phyloP scores from a whole-genome alignment of 2,329 filamentous ascomycete species.

The Alternaria postmessia region DNA sequence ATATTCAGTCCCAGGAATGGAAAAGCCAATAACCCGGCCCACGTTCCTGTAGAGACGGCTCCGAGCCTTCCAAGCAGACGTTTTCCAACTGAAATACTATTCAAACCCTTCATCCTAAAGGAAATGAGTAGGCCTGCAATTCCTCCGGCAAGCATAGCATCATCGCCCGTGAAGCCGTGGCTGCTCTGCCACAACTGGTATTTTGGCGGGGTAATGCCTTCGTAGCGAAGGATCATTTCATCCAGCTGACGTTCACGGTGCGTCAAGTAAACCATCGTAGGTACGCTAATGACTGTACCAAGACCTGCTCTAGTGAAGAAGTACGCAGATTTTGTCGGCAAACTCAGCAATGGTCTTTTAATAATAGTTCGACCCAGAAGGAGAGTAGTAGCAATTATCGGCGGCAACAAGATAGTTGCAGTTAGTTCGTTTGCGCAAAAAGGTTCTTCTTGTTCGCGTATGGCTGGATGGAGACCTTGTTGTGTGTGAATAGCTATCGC shows the following conservation, averaged over 20 bases:
- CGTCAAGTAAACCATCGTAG: neutral
- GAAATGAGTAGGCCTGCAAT: neutral
- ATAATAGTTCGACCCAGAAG: neutral
- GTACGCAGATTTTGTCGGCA: neutral
- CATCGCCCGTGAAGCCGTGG: neutral
- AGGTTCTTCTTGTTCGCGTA: neutral
- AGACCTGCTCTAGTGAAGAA: neutral
- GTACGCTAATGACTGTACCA: neutral
- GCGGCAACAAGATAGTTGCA: neutral
- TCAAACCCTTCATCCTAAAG: neutral
- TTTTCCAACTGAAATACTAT: neutral
- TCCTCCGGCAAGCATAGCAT: neutral
- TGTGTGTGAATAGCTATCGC: neutral
- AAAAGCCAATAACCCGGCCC: neutral
- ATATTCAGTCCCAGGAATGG: neutral
- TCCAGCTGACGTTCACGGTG: neutral
- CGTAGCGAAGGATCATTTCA: conserved; percentile 1
- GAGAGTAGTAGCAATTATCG: neutral
- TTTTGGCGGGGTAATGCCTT: neutral
- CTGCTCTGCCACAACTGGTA: neutral
- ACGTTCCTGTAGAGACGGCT: neutral
- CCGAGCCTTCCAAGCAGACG: neutral
- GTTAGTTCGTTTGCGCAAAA: neutral
- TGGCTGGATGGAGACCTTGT: neutral
- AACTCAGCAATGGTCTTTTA: neutral